Percentiles rank a stretch among this genome's conserved stretches.
Conservation (phyloP, 192 early-diverging fungal genomes). For the Backusella westeae region DNA sequence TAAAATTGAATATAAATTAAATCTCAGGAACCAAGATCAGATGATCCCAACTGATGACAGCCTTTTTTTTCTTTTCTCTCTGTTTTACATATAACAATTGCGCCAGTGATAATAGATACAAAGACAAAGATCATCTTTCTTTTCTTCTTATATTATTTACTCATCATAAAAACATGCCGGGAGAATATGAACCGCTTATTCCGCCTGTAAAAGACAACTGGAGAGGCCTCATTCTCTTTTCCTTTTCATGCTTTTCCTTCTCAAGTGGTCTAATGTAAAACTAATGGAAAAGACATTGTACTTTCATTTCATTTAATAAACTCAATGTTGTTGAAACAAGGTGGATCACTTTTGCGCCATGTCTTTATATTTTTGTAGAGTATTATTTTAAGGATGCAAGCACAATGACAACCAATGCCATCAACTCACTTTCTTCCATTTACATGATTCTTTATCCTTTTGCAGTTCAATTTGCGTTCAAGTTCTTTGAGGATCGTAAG, state of each 20-base stretch:
- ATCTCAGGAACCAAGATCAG: neutral
- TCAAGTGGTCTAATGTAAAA: conserved; percentile 28
- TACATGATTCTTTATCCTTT: conserved; percentile 44
- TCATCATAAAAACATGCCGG: neutral
- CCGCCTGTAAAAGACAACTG: neutral
- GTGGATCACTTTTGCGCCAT: conserved; percentile 49
- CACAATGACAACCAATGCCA: conserved; percentile 31
- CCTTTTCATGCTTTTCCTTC: conserved; percentile 40
- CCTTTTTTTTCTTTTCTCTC: neutral
- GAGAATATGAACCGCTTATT: conserved; percentile 1
- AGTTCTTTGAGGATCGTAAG: conserved; percentile 32
- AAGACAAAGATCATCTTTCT: neutral
- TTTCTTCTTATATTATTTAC: neutral
- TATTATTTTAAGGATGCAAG: conserved; percentile 28
- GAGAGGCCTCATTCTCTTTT: conserved; percentile 37
- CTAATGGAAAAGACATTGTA: neutral
- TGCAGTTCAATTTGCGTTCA: conserved; percentile 33
- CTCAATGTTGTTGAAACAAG: neutral
- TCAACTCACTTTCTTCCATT: conserved; percentile 37
- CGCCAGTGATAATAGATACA: neutral
- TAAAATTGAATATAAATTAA: neutral
- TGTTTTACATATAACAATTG: neutral
- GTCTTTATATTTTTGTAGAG: conserved; percentile 40
- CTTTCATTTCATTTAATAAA: neutral
- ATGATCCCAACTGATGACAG: neutral